A percentile compares a stretch with the other conserved stretches of the same genome.
phyloP scores from a whole-genome alignment of 441 rosid species.

The Brassica hybrid region DNA sequence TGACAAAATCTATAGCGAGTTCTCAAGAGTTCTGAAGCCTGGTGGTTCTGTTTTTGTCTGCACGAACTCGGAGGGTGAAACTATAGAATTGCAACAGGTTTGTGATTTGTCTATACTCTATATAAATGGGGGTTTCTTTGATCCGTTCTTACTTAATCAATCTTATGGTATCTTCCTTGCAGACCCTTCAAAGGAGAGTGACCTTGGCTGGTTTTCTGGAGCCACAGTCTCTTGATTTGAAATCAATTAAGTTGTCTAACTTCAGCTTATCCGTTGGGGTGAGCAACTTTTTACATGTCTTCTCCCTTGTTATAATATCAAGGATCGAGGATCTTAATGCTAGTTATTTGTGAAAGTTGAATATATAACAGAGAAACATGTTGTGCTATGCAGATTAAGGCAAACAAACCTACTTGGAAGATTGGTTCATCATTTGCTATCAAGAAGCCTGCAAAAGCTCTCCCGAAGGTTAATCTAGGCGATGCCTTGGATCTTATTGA shows the following conservation, averaged over 20 bases:
- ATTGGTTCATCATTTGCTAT: conserved; percentile 86
- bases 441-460: conserved; percentile 55
- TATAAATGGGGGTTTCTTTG: neutral
- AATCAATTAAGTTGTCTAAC: conserved; percentile 44
- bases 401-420: conserved; percentile 91
- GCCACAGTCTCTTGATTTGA: conserved; percentile 52
- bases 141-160: neutral
- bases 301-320: neutral
- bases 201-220: conserved; percentile 80
- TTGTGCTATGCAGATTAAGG: conserved; percentile 59
- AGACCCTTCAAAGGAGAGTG: conserved; percentile 69
- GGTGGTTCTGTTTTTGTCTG: conserved; percentile 64
- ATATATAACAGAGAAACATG: conserved; percentile 26
- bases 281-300: conserved; percentile 39
- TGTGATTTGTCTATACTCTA: conserved; percentile 5
- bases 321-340: neutral
- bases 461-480: conserved; percentile 61
- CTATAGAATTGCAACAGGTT: conserved; percentile 57
- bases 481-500: conserved; percentile 87
- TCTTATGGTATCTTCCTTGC: conserved; percentile 37
- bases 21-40: conserved; percentile 73
- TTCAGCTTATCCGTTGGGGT: conserved; percentile 57
- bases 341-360: conserved; percentile 16
- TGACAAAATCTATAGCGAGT: conserved; percentile 54
- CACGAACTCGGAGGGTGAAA: conserved; percentile 43